phyloP scores from a whole-genome alignment of 257 asterid genomes.

The Pogostemon cablin region DNA sequence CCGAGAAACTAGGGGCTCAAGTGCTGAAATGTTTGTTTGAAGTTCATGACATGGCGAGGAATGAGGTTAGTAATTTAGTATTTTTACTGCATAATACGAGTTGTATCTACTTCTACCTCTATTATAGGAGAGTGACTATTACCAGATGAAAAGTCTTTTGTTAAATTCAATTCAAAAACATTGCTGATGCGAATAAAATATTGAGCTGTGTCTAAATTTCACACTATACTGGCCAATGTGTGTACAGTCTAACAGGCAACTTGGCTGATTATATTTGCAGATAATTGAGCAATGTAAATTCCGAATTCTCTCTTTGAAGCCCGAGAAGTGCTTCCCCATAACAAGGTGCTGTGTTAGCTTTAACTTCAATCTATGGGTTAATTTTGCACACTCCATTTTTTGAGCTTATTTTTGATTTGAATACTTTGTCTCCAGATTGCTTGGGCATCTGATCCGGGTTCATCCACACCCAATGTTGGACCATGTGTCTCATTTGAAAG shows the following conservation, averaged over 20 bases:
- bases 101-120: slow-evolving; percentile 26
- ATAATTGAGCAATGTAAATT: slow-evolving; percentile 85
- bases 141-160: slow-evolving; percentile 5
- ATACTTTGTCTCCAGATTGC: slow-evolving; percentile 47
- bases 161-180: background rate
- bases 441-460: slow-evolving; percentile 60
- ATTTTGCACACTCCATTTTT: slow-evolving; percentile 14
- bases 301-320: slow-evolving; percentile 76
- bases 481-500: slow-evolving; percentile 74
- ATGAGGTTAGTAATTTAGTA: slow-evolving; percentile 58
- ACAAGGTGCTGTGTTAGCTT: slow-evolving; percentile 47
- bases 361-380: slow-evolving; percentile 24
- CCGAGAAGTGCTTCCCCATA: slow-evolving; percentile 63
- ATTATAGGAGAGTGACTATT: background rate
- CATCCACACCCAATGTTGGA: slow-evolving; percentile 74
- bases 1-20: slow-evolving; percentile 67
- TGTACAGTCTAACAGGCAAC: slow-evolving; percentile 12
- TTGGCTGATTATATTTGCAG: slow-evolving; percentile 45
- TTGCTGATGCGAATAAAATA: slow-evolving; percentile 5
- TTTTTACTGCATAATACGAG: slow-evolving; percentile 1
- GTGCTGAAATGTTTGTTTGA: slow-evolving; percentile 82
- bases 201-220: background rate
- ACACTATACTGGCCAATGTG: background rate
- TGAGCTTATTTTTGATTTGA: slow-evolving; percentile 24
- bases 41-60: slow-evolving; percentile 85